Conservation (phyloP, 768 basidiomycete species). For the Lactifluus volemus region DNA sequence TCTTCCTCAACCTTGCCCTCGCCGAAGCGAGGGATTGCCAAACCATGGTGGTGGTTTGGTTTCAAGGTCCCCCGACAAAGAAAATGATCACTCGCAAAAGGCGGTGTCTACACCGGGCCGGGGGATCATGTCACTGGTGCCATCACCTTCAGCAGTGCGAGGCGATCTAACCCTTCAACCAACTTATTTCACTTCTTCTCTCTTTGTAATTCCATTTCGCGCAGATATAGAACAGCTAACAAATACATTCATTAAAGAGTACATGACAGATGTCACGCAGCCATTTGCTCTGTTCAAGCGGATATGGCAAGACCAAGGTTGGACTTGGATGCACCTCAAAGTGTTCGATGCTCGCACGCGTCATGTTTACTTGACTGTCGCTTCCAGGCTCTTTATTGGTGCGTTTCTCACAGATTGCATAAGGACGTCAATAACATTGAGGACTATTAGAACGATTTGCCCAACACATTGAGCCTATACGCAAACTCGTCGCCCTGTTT, state of each 20-base stretch:
- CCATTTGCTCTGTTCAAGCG: slow-evolving; percentile 68
- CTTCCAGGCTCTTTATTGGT: slow-evolving; percentile 63
- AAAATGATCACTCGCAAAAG: no score
- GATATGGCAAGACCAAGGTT: slow-evolving; percentile 58
- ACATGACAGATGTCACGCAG: slow-evolving; percentile 25
- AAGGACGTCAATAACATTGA: background rate
- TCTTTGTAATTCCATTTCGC: slow-evolving; percentile 56
- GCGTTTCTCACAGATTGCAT: slow-evolving; percentile 18
- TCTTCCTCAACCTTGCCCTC: no score
- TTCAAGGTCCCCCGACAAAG: no score
- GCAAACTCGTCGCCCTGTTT: slow-evolving; percentile 55
- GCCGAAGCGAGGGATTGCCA: no score
- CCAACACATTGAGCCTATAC: slow-evolving; percentile 34
- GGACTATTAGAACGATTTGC: slow-evolving; percentile 41
- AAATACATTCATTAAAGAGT: slow-evolving; percentile 41
- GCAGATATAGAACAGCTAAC: slow-evolving; percentile 54
- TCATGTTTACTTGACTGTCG: slow-evolving; percentile 50
- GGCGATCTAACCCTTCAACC: no score
- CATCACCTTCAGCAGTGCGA: no score
- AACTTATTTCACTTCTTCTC: slow-evolving; percentile 54
- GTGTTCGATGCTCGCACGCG: slow-evolving; percentile 61
- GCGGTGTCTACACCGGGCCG: background rate
- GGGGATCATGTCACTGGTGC: slow-evolving; percentile 27
- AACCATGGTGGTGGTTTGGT: no score
- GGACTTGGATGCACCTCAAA: slow-evolving; percentile 70